Conservation (phyloP, 805 yeast genomes). For the Ogataea pini region DNA sequence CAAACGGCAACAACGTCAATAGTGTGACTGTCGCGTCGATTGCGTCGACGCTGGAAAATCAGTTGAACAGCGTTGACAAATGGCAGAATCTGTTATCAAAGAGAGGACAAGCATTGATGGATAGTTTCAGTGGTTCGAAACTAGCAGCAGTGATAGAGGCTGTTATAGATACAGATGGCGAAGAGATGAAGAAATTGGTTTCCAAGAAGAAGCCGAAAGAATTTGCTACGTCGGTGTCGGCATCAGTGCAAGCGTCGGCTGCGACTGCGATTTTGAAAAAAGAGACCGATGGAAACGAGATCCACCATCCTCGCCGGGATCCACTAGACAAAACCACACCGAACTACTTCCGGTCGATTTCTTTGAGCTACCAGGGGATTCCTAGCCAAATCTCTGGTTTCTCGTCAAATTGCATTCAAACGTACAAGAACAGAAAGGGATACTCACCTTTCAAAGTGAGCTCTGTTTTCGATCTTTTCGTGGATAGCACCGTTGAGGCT, state of each 20-base stretch:
- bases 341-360: slow-evolving; percentile 2
- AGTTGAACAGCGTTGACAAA: background rate
- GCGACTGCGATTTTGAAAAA: background rate
- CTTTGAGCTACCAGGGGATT: slow-evolving; percentile 5
- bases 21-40: background rate
- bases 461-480: slow-evolving; percentile 4
- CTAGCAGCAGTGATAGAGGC: background rate
- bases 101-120: background rate
- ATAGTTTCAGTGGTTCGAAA: background rate
- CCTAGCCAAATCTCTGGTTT: slow-evolving; percentile 8
- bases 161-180: slow-evolving; percentile 1
- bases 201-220: background rate
- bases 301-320: background rate
- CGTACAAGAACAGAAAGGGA: background rate
- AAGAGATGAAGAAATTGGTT: background rate
- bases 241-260: background rate
- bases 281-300: background rate
- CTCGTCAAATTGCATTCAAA: slow-evolving; percentile 2
- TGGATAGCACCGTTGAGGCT: background rate
- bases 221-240: background rate
- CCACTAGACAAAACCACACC: background rate
- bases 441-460: slow-evolving; percentile 8
- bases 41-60: background rate
- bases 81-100: background rate
- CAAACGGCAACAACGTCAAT: background rate